Evolutionary conservation across 2,329 filamentous ascomycete species (phyloP), one percentile per base, ranked within the genome.

Genomic region (Mollisiaceae sp.): DNA sequence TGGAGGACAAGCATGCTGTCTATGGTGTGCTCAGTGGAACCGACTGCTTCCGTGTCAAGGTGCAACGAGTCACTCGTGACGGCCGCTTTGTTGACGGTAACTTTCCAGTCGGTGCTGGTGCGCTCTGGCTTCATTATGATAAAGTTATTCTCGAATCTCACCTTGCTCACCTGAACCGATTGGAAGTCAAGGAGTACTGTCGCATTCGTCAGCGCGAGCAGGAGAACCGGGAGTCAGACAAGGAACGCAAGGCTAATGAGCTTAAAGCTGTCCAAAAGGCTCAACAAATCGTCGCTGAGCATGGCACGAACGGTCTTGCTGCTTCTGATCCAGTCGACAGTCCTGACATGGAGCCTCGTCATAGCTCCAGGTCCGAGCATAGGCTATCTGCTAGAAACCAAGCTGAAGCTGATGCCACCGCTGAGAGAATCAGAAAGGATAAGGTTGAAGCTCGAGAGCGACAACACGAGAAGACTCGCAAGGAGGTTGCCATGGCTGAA

Each of bases 11-110:
- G 60, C 87, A 89, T 70, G 87, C 86, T 0, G 85, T 89, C 0
- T 86, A 85, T 62, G 87, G 87, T 3, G 87, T 89, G 12, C 76
- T 89, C 0, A 86, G 86, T 0, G 82, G 82, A 20, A 88, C 88
- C 63, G 86, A 89, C 68, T 88, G 87, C 82, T 89, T 90, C 73
- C 79, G 87, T 0, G 85, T 89, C 62, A 89, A 89, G 73, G 79
- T 89, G 0, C 82, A 86, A 0, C 80, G 84, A 6, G 82, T 87
- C 70, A 89, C 86, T 0, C 82, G 86, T 2, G 86, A 89, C 70
- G 87, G 87, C 2, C 82, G 85, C 0, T 82, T 81, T 36, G 78
- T 87, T 0, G 79, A 85, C 38, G 86, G 85, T 41, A 89, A 89
- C 73, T 89, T 88, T 62, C 87, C 87, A 0, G 75, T 76, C 1